A percentile compares a stretch with the other conserved stretches of the same genome.
Evolutionary conservation across 179 eudicot species (phyloP).

Genomic region (Silene coronaria): DNA sequence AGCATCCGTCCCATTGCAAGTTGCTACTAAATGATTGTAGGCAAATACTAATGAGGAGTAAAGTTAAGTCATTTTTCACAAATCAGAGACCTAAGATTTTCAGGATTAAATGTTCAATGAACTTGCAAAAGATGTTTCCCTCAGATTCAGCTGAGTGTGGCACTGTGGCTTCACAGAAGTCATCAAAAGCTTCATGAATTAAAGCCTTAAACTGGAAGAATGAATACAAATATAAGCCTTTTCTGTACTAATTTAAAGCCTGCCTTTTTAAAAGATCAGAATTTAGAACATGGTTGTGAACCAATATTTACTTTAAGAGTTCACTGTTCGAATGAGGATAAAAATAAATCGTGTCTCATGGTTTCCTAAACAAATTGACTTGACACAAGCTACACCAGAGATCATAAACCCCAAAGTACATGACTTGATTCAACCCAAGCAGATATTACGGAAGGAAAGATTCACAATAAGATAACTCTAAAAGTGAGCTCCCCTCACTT

Average conservation of each 20-base stretch:
- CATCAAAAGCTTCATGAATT: not conserved
- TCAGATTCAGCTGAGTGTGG: not conserved
- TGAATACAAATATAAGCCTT: not conserved
- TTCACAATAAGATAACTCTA: not conserved
- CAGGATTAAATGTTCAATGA: not conserved
- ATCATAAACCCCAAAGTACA: not conserved
- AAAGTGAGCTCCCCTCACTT: slow-evolving; percentile 5
- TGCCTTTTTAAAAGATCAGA: not conserved
- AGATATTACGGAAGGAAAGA: not conserved
- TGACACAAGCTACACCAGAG: slow-evolving; percentile 13
- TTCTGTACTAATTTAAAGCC: slow-evolving; percentile 4
- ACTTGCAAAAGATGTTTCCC: not conserved
- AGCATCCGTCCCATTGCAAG: no score
- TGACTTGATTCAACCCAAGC: not conserved
- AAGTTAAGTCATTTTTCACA: not conserved
- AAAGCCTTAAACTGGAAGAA: not conserved
- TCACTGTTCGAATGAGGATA: not conserved
- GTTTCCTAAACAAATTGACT: not conserved
- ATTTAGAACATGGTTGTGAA: not conserved
- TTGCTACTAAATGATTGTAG: not conserved
- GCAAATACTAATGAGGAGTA: not conserved
- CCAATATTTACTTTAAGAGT: not conserved
- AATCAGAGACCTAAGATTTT: not conserved
- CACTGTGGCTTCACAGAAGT: not conserved
- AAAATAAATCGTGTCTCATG: not conserved